Base-by-base conservation (phyloP, 2,329 filamentous ascomycete species). In the Amphichorda felina region DNA sequence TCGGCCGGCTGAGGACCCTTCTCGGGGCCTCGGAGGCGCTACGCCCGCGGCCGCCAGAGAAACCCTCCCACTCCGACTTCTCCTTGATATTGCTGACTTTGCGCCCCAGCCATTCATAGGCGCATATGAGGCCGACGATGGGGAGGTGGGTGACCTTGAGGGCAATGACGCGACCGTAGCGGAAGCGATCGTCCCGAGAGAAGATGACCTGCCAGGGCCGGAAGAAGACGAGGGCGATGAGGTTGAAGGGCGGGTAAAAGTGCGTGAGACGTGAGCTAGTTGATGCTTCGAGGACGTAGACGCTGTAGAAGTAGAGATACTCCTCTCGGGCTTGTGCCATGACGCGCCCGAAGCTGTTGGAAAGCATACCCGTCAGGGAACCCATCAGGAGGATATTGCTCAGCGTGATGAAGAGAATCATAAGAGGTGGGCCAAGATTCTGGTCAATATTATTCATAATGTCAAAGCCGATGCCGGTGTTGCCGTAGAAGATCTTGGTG, bases 401-500 rank as follows among this genome's bases (percentile, higher is more conserved):
- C 48, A 89, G 63, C 18, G 72, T 81, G 41, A 88, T 72, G 55
- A 89, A 89, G 33, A 85, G 66, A 41, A 86, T 66, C 71, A 76
- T 75, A 36, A 77, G 57, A 5, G 72, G 71, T 21, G 72, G 72
- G n/a, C 73, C 68, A 38, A 75, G 75, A 40, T 72, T 57, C 16
- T 61, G 63, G 43, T 75, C 70, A 37, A 78, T 76, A 31, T 71
- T 55, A 36, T 68, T 50, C 73, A 78, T 78, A 38, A 75, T 66
- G 41, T 77, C 72, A 48, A 89, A 86, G 33, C 82, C 83, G 33
- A 86, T 68, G 48, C 75, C 82, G 50, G 72, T 81, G 14, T 78
- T 79, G 13, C 82, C 82, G 50, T 85, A 87, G 52, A 88, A 88
- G 35, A 88, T 84, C 54, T 84, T 83, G 43, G 82, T 79, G 38